Base-by-base conservation (phyloP, 441 rosid species). In the Syzygium malaccense region DNA sequence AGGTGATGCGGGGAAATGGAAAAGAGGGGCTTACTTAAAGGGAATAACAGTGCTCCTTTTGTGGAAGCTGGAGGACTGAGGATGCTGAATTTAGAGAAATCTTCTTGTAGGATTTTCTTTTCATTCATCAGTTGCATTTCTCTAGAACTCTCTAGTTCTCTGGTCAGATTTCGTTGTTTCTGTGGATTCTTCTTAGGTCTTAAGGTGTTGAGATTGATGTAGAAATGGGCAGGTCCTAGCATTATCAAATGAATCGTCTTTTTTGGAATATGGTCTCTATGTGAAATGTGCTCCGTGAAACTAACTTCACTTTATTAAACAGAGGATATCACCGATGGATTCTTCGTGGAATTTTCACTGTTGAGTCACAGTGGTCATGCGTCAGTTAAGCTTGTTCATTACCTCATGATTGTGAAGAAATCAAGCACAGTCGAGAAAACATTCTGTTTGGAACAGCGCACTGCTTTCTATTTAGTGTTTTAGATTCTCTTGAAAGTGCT, bases 401-500 rank as follows among this genome's bases (percentile, higher is more conserved):
- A 86, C 90, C 89, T 84, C 85, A 55, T 88, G 86, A 51, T 87
- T 57, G 85, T 87, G 55, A 88, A 23, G 64, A 88, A 84, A 30
- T 90, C 88, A 87, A 86, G 37, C 80, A 51, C 66, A 54, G 88
- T 78, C 55, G 75, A 28, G 89, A 90, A 89, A 91, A 92, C 93
- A 91, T 95, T 94, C 92, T 55, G 86, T 92, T 93, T 87, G 92
- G 91, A 92, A 93, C 91, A 89, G 91, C 90, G 85, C 64, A 20
- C 90, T 91, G 90, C 89, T 88, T 92, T 90, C n/a, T 75, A 41
- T 55, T n/a, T 60, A 85, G 88, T 88, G 85, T 51, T 86, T 55
- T 88, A 62, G 92, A 91, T 91, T 89, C 91, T 54, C 87, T 86
- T 48, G 79, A 87, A 79, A 86, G 92, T 91, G 94, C 88, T 80